These are phyloP conservation scores for Podila clonocystis DNA, from an alignment of 192 early-diverging fungal species.

Conservation along the genomic window DNA sequence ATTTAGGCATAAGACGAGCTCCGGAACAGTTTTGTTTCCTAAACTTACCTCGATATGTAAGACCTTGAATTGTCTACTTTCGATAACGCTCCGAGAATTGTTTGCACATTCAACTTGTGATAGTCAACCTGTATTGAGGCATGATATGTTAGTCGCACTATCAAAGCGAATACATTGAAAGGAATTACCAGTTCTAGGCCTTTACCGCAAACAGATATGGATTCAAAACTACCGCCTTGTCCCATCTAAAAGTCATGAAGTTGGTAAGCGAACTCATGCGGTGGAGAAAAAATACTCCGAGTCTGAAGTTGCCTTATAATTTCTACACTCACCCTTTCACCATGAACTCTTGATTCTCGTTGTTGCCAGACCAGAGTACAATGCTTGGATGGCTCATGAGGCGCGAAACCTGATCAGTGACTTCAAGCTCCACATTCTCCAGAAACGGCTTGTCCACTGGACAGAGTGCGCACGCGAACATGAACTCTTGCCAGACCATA, in stretches of 20 bases:
- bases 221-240: constrained; percentile 15
- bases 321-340: constrained; percentile 48
- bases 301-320: neutral
- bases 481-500: constrained; percentile 74
- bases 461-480: constrained; percentile 67
- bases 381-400: constrained; percentile 60
- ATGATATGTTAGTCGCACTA: neutral
- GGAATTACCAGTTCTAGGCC: no score
- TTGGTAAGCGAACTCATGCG: neutral
- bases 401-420: constrained; percentile 49
- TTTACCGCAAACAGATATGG: constrained; percentile 37
- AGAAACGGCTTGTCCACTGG: constrained; percentile 58
- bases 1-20: neutral
- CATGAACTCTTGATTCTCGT: constrained; percentile 63
- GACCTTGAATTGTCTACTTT: constrained; percentile 16
- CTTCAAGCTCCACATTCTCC: constrained; percentile 54
- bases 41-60: constrained; percentile 30
- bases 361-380: constrained; percentile 66
- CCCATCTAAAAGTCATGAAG: constrained; percentile 14
- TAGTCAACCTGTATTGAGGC: constrained; percentile 17
- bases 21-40: no score
- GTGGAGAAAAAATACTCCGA: neutral
- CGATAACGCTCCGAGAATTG: constrained; percentile 14
- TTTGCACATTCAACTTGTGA: constrained; percentile 32
- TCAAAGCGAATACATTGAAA: neutral